Conservation (phyloP, 306 rosid species). For the Vigna reflexopilosa region DNA sequence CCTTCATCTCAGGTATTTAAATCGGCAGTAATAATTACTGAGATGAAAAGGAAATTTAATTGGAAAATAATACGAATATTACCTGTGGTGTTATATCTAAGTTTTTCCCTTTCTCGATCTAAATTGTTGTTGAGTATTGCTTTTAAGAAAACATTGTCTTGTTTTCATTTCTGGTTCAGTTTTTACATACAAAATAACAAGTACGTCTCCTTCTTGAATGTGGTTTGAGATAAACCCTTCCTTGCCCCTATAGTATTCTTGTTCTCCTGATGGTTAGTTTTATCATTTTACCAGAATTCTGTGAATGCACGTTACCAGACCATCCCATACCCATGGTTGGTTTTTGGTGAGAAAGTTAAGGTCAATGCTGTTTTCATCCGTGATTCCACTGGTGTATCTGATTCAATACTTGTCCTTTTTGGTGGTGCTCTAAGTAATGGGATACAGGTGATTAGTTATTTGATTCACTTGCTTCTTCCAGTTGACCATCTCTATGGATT, state of each 20-base stretch:
- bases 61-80: neutral
- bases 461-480: constrained; percentile 6
- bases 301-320: constrained; percentile 94
- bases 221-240: neutral
- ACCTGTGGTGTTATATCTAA: neutral
- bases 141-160: neutral
- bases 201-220: neutral
- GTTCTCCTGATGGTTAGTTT: constrained; percentile 30
- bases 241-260: constrained; percentile 7
- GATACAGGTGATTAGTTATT: constrained; percentile 67
- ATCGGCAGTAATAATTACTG: neutral
- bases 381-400: constrained; percentile 96
- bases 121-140: constrained; percentile 8
- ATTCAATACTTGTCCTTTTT: constrained; percentile 84
- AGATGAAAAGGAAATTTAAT: neutral
- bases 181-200: neutral
- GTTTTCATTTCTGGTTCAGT: neutral
- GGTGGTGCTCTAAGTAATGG: constrained; percentile 81
- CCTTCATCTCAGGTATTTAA: neutral
- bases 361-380: constrained; percentile 94
- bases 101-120: neutral
- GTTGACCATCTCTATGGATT: constrained; percentile 32
- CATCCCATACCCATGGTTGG: constrained; percentile 97
- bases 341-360: constrained; percentile 93
- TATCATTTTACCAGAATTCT: constrained; percentile 74